Evolutionary conservation across 192 early-diverging fungal genomes (phyloP).

Genomic region (Funneliformis geosporum): DNA sequence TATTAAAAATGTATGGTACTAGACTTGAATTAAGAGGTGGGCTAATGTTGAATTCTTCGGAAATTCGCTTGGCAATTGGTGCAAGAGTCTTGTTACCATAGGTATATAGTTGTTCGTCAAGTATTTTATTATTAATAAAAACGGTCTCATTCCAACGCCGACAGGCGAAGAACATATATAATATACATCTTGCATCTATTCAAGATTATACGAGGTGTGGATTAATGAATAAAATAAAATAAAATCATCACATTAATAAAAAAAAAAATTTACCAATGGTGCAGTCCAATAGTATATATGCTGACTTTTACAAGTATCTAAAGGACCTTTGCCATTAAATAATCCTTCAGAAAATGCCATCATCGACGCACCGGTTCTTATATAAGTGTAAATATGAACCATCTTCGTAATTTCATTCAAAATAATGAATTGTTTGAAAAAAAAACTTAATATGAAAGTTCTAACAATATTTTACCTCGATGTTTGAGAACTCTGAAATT

Average conservation of each 20-base stretch:
- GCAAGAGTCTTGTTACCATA: slow-evolving; percentile 3
- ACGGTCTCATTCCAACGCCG: not conserved
- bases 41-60: slow-evolving; percentile 3
- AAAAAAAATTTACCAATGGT: not conserved
- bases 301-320: not conserved
- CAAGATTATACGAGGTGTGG: not conserved
- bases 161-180: not conserved
- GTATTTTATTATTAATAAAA: not conserved
- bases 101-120: not conserved
- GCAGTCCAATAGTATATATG: not conserved
- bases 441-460: no score
- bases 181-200: not conserved
- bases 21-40: slow-evolving; percentile 6
- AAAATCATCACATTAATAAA: no score
- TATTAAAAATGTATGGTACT: not conserved
- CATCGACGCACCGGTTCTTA: not conserved
- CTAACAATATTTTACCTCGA: no score
- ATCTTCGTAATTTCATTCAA: no score
- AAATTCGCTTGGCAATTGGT: not conserved
- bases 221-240: no score
- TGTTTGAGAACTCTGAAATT: no score
- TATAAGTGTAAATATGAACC: not conserved
- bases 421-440: no score
- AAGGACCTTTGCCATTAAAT: not conserved
- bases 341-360: not conserved